Evolutionary conservation across 164 flowering plant species (phyloP).

Genomic region (Saururus chinensis): DNA sequence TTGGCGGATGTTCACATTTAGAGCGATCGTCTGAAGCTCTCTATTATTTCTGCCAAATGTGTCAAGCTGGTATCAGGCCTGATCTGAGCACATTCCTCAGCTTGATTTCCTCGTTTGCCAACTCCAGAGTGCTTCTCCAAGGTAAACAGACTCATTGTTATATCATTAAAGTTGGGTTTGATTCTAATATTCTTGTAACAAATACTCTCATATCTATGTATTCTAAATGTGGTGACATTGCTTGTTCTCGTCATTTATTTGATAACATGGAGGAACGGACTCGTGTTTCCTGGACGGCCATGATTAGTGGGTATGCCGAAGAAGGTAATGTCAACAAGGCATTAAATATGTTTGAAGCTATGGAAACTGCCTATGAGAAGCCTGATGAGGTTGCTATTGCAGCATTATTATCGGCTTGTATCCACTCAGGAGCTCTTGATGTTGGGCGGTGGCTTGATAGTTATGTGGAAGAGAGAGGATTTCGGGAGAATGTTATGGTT

Average conservation of each 20-base stretch:
- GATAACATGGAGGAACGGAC: slow-evolving; percentile 29
- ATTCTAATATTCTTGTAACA: slow-evolving; percentile 21
- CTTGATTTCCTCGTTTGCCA: slow-evolving; percentile 30
- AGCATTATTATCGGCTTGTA: slow-evolving; percentile 43
- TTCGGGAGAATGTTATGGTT: slow-evolving; percentile 22
- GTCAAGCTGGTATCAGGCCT: slow-evolving; percentile 27
- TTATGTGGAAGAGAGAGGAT: slow-evolving; percentile 24
- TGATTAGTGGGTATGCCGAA: slow-evolving; percentile 50
- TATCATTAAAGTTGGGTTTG: slow-evolving; percentile 33
- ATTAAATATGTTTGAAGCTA: slow-evolving; percentile 26
- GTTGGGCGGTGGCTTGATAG: slow-evolving; percentile 41
- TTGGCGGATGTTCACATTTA: slow-evolving; percentile 28
- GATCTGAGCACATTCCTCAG: slow-evolving; percentile 43
- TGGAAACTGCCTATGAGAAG: slow-evolving; percentile 37
- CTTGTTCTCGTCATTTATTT: slow-evolving; percentile 31
- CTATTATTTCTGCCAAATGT: slow-evolving; percentile 22
- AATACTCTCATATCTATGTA: slow-evolving; percentile 56
- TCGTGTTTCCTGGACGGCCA: slow-evolving; percentile 52
- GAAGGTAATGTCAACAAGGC: slow-evolving; percentile 43
- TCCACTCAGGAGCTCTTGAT: slow-evolving; percentile 41
- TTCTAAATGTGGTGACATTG: slow-evolving; percentile 41
- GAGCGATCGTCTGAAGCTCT: slow-evolving; percentile 18
- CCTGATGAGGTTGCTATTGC: slow-evolving; percentile 57
- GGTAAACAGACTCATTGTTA: slow-evolving; percentile 40
- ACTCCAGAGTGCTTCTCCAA: slow-evolving; percentile 16